phyloP scores from a whole-genome alignment of 768 basidiomycete species.

The Tubosaeta brunneosetosa region DNA sequence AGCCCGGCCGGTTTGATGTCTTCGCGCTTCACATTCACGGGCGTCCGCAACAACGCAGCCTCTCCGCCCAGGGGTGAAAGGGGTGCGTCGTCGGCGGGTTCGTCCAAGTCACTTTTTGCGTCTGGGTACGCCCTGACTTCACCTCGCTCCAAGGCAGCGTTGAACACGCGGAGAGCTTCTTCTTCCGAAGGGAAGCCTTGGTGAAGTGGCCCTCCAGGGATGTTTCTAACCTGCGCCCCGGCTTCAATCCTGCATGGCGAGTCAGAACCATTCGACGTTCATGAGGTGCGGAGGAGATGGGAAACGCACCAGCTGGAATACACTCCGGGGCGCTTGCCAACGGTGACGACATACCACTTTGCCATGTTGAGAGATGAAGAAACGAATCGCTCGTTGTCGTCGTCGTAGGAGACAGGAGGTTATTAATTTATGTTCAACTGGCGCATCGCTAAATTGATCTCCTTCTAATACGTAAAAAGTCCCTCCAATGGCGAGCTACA shows the following conservation, averaged over 20 bases:
- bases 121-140: slow-evolving; percentile 21
- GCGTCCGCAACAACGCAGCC: slow-evolving; percentile 14
- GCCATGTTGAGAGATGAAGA: slow-evolving; percentile 5
- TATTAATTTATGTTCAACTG: slow-evolving; percentile 22
- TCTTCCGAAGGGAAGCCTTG: slow-evolving; percentile 41
- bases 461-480: slow-evolving; percentile 11
- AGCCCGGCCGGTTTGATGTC: neutral
- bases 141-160: slow-evolving; percentile 26
- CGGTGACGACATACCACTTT: slow-evolving; percentile 28
- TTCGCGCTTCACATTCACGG: slow-evolving; percentile 1
- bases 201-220: slow-evolving; percentile 38
- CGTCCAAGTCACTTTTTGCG: neutral
- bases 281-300: neutral
- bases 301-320: slow-evolving; percentile 26
- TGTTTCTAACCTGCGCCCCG: slow-evolving; percentile 38
- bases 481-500: too few relatives aligned
- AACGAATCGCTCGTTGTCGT: neutral
- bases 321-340: slow-evolving; percentile 27
- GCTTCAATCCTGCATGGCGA: slow-evolving; percentile 41
- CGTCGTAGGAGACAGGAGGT: slow-evolving; percentile 20
- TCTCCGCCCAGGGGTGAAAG: slow-evolving; percentile 17
- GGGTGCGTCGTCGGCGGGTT: neutral
- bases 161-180: slow-evolving; percentile 36
- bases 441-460: neutral
- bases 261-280: too few relatives aligned